Evolutionary conservation across 116 monocot genomes (phyloP).

Genomic region (Dioscorea cayenensis): DNA sequence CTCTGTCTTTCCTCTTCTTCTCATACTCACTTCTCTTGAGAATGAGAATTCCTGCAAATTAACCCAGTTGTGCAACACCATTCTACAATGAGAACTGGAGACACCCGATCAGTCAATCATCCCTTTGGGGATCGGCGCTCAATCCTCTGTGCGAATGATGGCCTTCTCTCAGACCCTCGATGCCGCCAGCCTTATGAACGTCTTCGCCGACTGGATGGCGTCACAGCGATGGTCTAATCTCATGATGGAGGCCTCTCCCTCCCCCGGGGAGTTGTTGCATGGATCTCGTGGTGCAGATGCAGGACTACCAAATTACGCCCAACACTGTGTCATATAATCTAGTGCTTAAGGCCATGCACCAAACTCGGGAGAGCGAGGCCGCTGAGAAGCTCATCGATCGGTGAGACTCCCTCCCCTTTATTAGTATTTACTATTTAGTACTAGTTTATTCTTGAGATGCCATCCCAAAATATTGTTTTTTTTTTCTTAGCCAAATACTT

Average conservation of each 20-base stretch:
- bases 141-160: constrained; percentile 19
- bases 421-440: too few species aligned
- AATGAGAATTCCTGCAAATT: too few species aligned
- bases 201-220: constrained; percentile 74
- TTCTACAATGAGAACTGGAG: constrained; percentile 63
- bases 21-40: too few species aligned
- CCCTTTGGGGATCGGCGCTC: constrained; percentile 6
- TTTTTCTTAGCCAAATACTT: too few species aligned
- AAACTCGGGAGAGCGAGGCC: constrained; percentile 53
- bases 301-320: constrained; percentile 57
- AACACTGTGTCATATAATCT: constrained; percentile 84
- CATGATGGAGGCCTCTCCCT: constrained; percentile 67
- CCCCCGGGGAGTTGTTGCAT: constrained; percentile 58
- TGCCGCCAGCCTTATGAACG: constrained; percentile 44
- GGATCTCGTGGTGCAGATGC: constrained; percentile 83
- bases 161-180: constrained; percentile 66
- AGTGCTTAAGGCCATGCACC: constrained; percentile 83
- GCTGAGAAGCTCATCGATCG: constrained; percentile 63
- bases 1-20: too few species aligned
- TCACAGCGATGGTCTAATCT: constrained; percentile 70
- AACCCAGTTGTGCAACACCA: too few species aligned
- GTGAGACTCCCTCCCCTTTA: constrained; percentile 19
- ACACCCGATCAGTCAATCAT: constrained; percentile 25
- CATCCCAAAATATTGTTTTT: too few species aligned
- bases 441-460: neutral